Base-by-base conservation (phyloP, 164 flowering plant species). In the Santalum album region DNA sequence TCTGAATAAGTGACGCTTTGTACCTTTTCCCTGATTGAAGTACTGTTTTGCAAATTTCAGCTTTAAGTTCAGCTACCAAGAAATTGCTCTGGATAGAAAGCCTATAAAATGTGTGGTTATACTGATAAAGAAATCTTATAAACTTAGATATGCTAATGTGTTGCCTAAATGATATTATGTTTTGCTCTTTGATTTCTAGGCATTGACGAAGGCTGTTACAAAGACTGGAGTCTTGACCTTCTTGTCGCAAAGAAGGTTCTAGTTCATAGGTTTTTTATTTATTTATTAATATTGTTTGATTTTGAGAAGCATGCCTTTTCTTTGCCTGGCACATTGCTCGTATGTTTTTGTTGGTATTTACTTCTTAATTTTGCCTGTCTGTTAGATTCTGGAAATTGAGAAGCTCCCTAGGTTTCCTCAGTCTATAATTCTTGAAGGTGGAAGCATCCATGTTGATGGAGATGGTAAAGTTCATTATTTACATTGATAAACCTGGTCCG, bases 391-490 rank as follows among this genome's bases (percentile, higher is more conserved):
- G 62, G 81, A 58, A 63, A 65, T 79, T 60, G 96, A 89, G 78
- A 82, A 57, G 69, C 25, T 80, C 64, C 90, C 96, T 35, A 74
- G 84, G 62, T 92, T 87, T 72, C 74, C 77, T 5, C 84, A 85
- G 10, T 55, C 77, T 40, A 72, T 92, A 55, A 68, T 92, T 59
- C 91, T 92, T 61, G 99, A 92, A 75, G 99, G 96, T 62, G 99
- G 99, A 66, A 89, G 96, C 78, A 89, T 92, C 64, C 99, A 92
- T 71, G 99, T 92, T 4, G 99, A 92, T 70, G 96, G 99, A 68
- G 90, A 87, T 82, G 99, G 89, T 80, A 57, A 49, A 43, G 26
- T n/a, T 4, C 14, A 23, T 20, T 19, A 9, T n/a, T 44, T 56
- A 20, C 51, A 14, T 20, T 21, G 24, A 32, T 17, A 38, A 35